These are phyloP conservation scores for Xylaria scruposa DNA, from an alignment of 495 filamentous ascomycete genomes.

Conservation along the genomic window DNA sequence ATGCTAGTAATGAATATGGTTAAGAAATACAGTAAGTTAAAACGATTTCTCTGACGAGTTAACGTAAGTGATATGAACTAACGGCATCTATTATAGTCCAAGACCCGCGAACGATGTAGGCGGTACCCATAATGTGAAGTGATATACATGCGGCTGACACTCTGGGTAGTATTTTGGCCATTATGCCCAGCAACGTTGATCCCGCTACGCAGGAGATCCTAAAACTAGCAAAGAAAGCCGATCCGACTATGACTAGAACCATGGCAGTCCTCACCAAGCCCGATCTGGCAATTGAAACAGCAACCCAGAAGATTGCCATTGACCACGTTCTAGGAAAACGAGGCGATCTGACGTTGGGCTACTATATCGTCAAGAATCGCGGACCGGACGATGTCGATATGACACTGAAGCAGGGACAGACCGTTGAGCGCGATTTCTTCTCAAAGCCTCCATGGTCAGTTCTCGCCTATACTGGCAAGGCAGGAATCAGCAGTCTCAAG, in stretches of 20 bases:
- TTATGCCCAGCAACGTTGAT: conserved; percentile 65
- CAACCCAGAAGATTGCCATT: conserved; percentile 53
- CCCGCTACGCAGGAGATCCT: conserved; percentile 67
- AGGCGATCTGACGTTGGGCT: conserved; percentile 55
- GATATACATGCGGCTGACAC: conserved; percentile 8
- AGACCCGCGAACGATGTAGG: conserved; percentile 38
- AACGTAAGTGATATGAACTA: not conserved
- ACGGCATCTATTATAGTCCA: conserved; percentile 32
- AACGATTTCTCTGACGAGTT: not conserved
- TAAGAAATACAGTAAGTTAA: conserved; percentile 54
- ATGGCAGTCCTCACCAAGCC: conserved; percentile 66
- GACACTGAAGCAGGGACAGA: conserved; percentile 38
- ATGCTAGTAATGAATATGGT: conserved; percentile 61
- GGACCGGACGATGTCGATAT: conserved; percentile 46
- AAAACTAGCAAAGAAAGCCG: conserved; percentile 55
- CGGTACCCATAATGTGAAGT: not conserved
- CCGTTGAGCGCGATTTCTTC: conserved; percentile 49
- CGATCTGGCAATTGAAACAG: conserved; percentile 60
- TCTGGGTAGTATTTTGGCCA: conserved; percentile 57
- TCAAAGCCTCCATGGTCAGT: conserved; percentile 49
- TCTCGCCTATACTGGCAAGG: conserved; percentile 49
- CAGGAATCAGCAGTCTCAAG: conserved; percentile 58
- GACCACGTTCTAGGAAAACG: conserved; percentile 53
- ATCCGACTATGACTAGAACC: conserved; percentile 57
- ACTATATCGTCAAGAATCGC: conserved; percentile 62